Percentiles rank a stretch among this genome's conserved stretches.
These are phyloP conservation scores for Cercospora sp. DNA, from an alignment of 2,329 filamentous ascomycete species.

Conservation along the genomic window DNA sequence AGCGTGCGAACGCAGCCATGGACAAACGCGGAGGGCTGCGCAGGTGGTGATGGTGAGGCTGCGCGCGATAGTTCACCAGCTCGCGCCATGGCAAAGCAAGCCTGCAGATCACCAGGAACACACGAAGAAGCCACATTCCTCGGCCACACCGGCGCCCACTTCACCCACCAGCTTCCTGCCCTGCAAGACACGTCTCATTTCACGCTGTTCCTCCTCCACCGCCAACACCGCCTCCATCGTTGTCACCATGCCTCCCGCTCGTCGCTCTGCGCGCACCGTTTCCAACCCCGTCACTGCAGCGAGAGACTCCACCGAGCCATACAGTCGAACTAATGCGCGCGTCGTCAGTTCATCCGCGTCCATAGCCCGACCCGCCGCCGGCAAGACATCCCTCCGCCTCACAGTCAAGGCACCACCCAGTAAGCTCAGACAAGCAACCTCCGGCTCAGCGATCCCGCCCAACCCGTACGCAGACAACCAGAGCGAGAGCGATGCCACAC, in stretches of 20 bases:
- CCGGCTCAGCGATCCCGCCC: constrained; percentile 37
- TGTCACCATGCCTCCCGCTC: constrained; percentile 36
- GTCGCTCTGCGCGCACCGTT: constrained; percentile 36
- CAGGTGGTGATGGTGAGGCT: background rate
- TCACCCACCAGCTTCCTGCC: constrained; percentile 4
- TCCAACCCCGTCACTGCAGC: constrained; percentile 22
- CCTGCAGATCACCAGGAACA: background rate
- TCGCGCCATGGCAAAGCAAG: background rate
- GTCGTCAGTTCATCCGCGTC: constrained; percentile 31
- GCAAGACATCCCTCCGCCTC: constrained; percentile 49
- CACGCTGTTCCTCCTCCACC: background rate
- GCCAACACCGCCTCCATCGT: background rate
- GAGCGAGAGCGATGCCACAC: constrained; percentile 39
- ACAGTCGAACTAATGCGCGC: constrained; percentile 32
- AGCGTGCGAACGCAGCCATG: background rate
- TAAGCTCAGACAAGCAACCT: constrained; percentile 51
- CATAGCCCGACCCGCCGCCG: constrained; percentile 44
- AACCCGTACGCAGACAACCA: constrained; percentile 36
- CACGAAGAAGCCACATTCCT: constrained; percentile 5
- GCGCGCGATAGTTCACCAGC: constrained; percentile 1
- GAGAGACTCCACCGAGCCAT: constrained; percentile 28
- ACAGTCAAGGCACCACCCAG: constrained; percentile 53
- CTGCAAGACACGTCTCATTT: background rate
- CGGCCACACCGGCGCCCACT: constrained; percentile 12
- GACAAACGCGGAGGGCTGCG: background rate